Evolutionary conservation across 1,139 yeast species (phyloP).

Genomic region (Protomyces macrosporus): DNA sequence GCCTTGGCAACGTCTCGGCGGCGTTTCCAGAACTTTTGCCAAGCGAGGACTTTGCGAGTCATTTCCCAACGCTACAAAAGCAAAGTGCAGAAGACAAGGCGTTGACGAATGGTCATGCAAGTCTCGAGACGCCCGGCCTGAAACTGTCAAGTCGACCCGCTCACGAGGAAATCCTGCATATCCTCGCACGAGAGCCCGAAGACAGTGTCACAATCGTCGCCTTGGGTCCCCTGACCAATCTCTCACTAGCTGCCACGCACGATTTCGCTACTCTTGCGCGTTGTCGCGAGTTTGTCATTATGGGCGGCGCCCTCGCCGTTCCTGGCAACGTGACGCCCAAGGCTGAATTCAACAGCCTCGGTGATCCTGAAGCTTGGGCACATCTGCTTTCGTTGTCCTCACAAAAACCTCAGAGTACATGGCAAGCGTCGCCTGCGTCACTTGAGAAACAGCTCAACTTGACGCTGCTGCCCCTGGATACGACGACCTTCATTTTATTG

Average conservation of each 20-base stretch:
- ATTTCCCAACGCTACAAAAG: conserved; percentile 52
- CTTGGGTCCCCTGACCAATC: conserved; percentile 44
- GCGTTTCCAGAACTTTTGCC: conserved; percentile 40
- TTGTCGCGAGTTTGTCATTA: conserved; percentile 39
- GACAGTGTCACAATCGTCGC: conserved; percentile 42
- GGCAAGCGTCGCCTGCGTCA: conserved; percentile 29
- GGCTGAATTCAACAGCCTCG: conserved; percentile 44
- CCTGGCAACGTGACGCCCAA: conserved; percentile 44
- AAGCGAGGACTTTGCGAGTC: conserved; percentile 36
- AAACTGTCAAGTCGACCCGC: conserved; percentile 33
- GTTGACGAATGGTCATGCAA: conserved; percentile 51
- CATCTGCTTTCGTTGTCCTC: conserved; percentile 41
- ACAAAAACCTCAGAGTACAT: conserved; percentile 35
- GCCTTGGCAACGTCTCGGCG: conserved; percentile 42
- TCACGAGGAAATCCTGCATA: conserved; percentile 39
- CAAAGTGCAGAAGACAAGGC: conserved; percentile 79
- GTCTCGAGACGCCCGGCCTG: neutral
- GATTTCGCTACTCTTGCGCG: conserved; percentile 40
- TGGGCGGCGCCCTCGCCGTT: conserved; percentile 42
- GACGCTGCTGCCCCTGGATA: conserved; percentile 42
- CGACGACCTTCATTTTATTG: conserved; percentile 39
- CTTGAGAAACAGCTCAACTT: conserved; percentile 30
- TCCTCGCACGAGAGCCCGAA: conserved; percentile 39
- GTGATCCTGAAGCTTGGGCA: conserved; percentile 43
- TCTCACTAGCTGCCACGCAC: conserved; percentile 42